Evolutionary conservation across 768 basidiomycete genomes (phyloP), one percentile per base, ranked within the genome.

Genomic region (Favolaschia claudopus): DNA sequence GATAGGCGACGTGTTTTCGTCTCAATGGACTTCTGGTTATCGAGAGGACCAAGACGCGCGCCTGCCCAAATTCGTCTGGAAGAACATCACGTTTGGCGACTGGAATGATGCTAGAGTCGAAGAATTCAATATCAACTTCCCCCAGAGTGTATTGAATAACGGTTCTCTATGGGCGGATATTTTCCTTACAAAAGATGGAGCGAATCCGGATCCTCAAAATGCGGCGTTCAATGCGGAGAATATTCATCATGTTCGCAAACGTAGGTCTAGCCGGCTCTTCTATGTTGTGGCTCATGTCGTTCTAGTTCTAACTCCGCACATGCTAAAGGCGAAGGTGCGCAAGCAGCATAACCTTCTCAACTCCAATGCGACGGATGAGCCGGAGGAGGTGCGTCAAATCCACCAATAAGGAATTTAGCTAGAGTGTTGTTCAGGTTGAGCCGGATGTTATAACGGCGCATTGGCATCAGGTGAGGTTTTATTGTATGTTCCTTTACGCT

Each of bases 121-220:
- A 56, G 76, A 87, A 45, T 81, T 84, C 60, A 79, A 86, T 42
- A 73, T 95, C 36, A 79, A 84, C 27, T 78, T 95, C 48, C 93
- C 93, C 1, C 29, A 95, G 93, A 81, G 79, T 45, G 94, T 95
- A 12, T 80, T 91, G 68, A 80, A 79, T 55, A 96, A 96, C 69
- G 91, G 85, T 12, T 85, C 91, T 2, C 73, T 95, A 44, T 96
- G 91, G 89, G 89, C 89, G 15, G 92, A 96, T 66, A 79, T 95
- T 6, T 91, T 90, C 70, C 73, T 96, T 8, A 81, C 86, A 1
- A 87, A 83, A 61, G 81, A 89, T 39, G 85, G 85, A 0, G 81
- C 83, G 10, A 85, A 80, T 63, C 89, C 89, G 0, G 80, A 94
- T 65, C 91, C 90, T 9, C 74, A 79, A 12, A 79, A 81, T 50